Conservation (phyloP, 768 basidiomycete species). For the Solioccasus polychromus region DNA sequence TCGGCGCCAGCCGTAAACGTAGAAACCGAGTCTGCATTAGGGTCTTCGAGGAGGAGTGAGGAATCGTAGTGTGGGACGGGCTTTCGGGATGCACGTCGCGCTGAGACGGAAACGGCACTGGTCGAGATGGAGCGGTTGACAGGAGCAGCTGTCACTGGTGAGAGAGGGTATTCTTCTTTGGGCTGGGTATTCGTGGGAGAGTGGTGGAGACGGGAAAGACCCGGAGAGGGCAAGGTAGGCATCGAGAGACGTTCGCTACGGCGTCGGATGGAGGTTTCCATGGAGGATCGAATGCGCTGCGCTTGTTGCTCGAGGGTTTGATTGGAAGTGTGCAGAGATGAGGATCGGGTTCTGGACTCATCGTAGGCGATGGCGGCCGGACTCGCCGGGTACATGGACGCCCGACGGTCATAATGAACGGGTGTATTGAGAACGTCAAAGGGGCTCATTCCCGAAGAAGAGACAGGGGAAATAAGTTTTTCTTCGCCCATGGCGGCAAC, state of each 20-base stretch:
- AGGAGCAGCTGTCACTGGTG: constrained; percentile 19
- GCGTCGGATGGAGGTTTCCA: constrained; percentile 25
- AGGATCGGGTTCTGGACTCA: constrained; percentile 9
- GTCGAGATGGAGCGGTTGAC: constrained; percentile 29
- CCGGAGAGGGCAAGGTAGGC: constrained; percentile 20
- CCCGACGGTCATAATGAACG: constrained; percentile 14
- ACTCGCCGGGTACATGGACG: constrained; percentile 15
- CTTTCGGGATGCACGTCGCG: constrained; percentile 44
- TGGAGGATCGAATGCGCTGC: constrained; percentile 31
- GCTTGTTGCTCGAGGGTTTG: constrained; percentile 28
- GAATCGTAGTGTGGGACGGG: constrained; percentile 55
- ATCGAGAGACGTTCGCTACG: constrained; percentile 31
- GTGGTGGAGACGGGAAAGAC: constrained; percentile 14
- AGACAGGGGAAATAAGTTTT: constrained; percentile 18
- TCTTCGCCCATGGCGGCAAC: constrained; percentile 16
- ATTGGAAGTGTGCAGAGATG: constrained; percentile 11
- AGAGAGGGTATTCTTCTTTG: constrained; percentile 31
- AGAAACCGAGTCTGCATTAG: constrained; percentile 21
- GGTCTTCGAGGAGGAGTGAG: constrained; percentile 23
- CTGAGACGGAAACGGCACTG: constrained; percentile 17
- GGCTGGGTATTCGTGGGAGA: constrained; percentile 15
- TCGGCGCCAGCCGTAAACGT: constrained; percentile 19
- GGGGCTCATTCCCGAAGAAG: constrained; percentile 15
- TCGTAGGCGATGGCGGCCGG: constrained; percentile 1
- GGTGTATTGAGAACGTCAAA: constrained; percentile 21